These are phyloP conservation scores for Colletotrichum camelliae DNA, from an alignment of 2,329 filamentous ascomycete species.

Conservation along the genomic window DNA sequence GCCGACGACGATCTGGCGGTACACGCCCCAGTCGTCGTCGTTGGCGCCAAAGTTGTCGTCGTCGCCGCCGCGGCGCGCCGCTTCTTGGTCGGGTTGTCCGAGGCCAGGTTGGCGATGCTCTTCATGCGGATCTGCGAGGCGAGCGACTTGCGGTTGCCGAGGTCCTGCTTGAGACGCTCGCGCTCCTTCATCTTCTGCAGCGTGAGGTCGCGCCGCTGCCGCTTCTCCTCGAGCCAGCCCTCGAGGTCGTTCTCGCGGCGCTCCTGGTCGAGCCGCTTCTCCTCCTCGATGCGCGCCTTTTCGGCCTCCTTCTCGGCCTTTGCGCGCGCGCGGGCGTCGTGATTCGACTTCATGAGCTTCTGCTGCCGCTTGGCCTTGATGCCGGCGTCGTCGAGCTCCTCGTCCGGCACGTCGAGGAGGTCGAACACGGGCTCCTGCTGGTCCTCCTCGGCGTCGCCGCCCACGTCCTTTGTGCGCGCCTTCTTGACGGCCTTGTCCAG, in stretches of 20 bases:
- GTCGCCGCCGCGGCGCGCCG: conserved; percentile 82
- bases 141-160: conserved; percentile 95
- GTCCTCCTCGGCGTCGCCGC: conserved; percentile 80
- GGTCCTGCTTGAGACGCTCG: conserved; percentile 89
- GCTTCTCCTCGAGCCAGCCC: conserved; percentile 83
- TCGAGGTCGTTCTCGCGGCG: conserved; percentile 84
- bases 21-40: conserved; percentile 97
- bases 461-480: conserved; percentile 91
- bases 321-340: conserved; percentile 90
- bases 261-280: conserved; percentile 83
- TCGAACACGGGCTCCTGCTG: conserved; percentile 85
- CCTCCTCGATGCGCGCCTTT: conserved; percentile 82
- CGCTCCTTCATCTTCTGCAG: conserved; percentile 91
- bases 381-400: conserved; percentile 88
- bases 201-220: conserved; percentile 71
- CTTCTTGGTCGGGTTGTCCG: conserved; percentile 85
- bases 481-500: conserved; percentile 90
- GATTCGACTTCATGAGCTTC: conserved; percentile 89
- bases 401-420: conserved; percentile 86
- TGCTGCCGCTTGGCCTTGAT: conserved; percentile 94
- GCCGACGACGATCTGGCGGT: conserved; percentile 88
- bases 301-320: conserved; percentile 96
- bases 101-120: conserved; percentile 92
- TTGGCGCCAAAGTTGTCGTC: conserved; percentile 97
- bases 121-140: conserved; percentile 99